Percentiles rank a stretch among this genome's conserved stretches.
These are phyloP conservation scores for Cercospora berteroae DNA, from an alignment of 2,329 filamentous ascomycete species.

Conservation along the genomic window DNA sequence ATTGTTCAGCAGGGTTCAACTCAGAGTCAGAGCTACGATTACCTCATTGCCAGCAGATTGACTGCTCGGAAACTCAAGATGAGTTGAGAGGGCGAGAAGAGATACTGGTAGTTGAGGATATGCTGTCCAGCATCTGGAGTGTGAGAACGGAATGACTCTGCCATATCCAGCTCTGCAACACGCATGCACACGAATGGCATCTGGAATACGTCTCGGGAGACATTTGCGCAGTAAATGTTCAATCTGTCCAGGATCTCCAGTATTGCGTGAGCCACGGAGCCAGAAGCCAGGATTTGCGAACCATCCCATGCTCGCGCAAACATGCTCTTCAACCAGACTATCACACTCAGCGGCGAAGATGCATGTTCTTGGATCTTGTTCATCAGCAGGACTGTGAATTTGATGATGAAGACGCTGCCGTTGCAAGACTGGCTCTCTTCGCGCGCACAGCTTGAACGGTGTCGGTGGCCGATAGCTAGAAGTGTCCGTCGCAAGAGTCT, in stretches of 20 bases:
- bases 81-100: constrained; percentile 71
- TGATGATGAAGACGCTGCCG: not conserved
- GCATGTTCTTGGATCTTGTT: not conserved
- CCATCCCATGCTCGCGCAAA: constrained; percentile 21
- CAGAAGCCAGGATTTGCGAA: constrained; percentile 1
- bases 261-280: constrained; percentile 12
- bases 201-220: constrained; percentile 10
- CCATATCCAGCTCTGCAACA: constrained; percentile 11
- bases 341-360: not conserved
- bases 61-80: constrained; percentile 84
- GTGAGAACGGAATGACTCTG: constrained; percentile 5
- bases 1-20: not conserved
- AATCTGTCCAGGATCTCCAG: constrained; percentile 15
- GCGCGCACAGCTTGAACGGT: not conserved
- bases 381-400: not conserved
- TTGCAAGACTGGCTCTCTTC: not conserved
- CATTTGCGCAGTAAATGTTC: not conserved
- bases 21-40: not conserved
- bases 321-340: constrained; percentile 25
- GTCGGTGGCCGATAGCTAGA: constrained; percentile 3
- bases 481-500: constrained; percentile 15
- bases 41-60: constrained; percentile 80
- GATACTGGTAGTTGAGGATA: constrained; percentile 74
- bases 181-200: constrained; percentile 18
- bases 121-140: constrained; percentile 47